Evolutionary conservation across 306 rosid species (phyloP), one percentile per base, ranked within the genome.

Genomic region (Sicyos edulis): DNA sequence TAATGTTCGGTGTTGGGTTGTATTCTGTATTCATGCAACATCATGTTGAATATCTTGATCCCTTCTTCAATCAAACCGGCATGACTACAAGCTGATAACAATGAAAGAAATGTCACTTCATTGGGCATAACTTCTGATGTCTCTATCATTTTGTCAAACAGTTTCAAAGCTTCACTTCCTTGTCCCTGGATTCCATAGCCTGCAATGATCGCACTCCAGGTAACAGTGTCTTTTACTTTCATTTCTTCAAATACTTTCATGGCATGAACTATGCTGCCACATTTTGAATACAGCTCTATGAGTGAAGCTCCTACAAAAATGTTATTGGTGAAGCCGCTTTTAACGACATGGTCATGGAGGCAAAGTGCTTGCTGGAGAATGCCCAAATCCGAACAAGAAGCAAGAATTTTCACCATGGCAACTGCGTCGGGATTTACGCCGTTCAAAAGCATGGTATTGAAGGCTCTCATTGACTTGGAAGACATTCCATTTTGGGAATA

Each of bases 11-110:
- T 77, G 54, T 81, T 55, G 4, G 96, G 96, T 61, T 75, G 71
- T 77, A 88, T 71, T 67, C 77, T 78, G 76, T 84, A 80, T 29
- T 83, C 66, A 73, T 69, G 77, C 76, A 84, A 70, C 96, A 92
- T 89, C 62, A 61, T 69, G 75, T 85, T 75, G 71, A 92, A 89
- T 67, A 86, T 61, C 58, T 79, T 47, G 54, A 89, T 70, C 64
- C 95, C 96, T 76, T 89, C 84, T 74, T 81, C 78, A 79, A 92
- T 79, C 80, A 88, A 76, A 81, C 97, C 96, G 40, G 91, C 86
- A 83, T 85, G 95, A 82, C 95, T 89, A 77, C 97, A 92, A 12
- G 91, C 92, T 21, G 95, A 88, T 70, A 89, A 77, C 79, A 88
- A 57, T 32, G 92, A 88, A 20, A 85, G 83, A 77, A 89, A 88